These are phyloP conservation scores for Globisporangium parvum DNA, from an alignment of 352 stramenopile genomes.

Conservation along the genomic window DNA sequence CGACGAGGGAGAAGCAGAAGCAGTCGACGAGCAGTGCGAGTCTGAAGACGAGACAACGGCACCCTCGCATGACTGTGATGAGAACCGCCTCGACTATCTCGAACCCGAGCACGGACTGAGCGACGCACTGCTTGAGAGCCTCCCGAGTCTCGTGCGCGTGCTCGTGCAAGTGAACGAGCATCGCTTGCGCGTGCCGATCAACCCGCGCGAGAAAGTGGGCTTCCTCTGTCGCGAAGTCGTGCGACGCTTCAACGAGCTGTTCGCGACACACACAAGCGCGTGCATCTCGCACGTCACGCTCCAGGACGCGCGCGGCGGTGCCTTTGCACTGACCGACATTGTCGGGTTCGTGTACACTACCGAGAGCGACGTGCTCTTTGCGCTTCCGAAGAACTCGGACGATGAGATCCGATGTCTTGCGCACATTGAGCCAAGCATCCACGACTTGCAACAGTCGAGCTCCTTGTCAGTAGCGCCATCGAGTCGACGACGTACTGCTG, in stretches of 20 bases:
- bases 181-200: constrained; percentile 50
- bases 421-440: constrained; percentile 7
- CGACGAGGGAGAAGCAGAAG: neutral
- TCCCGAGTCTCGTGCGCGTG: constrained; percentile 40
- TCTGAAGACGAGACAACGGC: neutral
- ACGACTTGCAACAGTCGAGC: neutral
- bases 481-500: no score
- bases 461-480: neutral
- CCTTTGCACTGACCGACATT: constrained; percentile 42
- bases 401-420: constrained; percentile 16
- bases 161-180: constrained; percentile 49
- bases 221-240: constrained; percentile 49
- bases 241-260: constrained; percentile 57
- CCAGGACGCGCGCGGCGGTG: constrained; percentile 47
- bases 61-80: neutral
- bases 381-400: constrained; percentile 13
- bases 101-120: constrained; percentile 6
- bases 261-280: constrained; percentile 15
- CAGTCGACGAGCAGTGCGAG: neutral
- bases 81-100: neutral
- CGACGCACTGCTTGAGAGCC: constrained; percentile 14
- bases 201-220: constrained; percentile 34
- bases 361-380: constrained; percentile 25
- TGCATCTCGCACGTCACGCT: constrained; percentile 36
- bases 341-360: constrained; percentile 27